A percentile compares a stretch with the other conserved stretches of the same genome.
Conservation (phyloP, 2,329 filamentous ascomycete genomes). For the Trichoderma atroviride region DNA sequence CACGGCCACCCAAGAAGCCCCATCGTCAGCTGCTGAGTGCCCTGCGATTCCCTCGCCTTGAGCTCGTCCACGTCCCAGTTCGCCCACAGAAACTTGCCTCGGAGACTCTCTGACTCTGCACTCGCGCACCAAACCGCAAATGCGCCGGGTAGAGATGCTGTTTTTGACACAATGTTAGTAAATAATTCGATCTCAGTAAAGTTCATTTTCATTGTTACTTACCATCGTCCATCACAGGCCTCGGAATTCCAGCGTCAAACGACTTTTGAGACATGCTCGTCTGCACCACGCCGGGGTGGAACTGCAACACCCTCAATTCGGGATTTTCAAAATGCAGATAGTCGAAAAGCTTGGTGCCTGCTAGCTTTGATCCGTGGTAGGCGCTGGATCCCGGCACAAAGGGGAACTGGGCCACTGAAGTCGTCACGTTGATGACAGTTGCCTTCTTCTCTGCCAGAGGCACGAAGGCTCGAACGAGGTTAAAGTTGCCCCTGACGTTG, state of each 20-base stretch:
- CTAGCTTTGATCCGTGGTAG: conserved; percentile 49
- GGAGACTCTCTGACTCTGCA: conserved; percentile 50
- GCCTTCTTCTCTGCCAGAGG: conserved; percentile 34
- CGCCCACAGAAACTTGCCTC: conserved; percentile 50
- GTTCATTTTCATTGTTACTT: background rate
- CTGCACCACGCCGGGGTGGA: conserved; percentile 48
- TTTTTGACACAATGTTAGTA: conserved; percentile 27
- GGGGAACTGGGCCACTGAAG: conserved; percentile 32
- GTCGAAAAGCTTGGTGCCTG: conserved; percentile 44
- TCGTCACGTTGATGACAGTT: conserved; percentile 34
- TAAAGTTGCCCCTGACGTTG: conserved; percentile 38
- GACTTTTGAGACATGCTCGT: conserved; percentile 35
- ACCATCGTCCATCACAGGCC: conserved; percentile 10
- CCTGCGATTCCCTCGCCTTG: conserved; percentile 41
- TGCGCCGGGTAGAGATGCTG: conserved; percentile 32
- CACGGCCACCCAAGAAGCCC: conserved; percentile 24
- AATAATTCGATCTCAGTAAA: background rate
- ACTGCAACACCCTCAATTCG: conserved; percentile 42
- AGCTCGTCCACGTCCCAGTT: conserved; percentile 57
- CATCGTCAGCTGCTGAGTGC: conserved; percentile 30
- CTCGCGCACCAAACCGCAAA: conserved; percentile 51
- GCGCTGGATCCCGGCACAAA: conserved; percentile 37
- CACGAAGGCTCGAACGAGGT: conserved; percentile 36
- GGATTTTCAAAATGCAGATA: conserved; percentile 46
- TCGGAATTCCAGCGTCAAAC: conserved; percentile 20